Base-by-base conservation (phyloP, 148 eudicot species). In the Arbutus unedo region DNA sequence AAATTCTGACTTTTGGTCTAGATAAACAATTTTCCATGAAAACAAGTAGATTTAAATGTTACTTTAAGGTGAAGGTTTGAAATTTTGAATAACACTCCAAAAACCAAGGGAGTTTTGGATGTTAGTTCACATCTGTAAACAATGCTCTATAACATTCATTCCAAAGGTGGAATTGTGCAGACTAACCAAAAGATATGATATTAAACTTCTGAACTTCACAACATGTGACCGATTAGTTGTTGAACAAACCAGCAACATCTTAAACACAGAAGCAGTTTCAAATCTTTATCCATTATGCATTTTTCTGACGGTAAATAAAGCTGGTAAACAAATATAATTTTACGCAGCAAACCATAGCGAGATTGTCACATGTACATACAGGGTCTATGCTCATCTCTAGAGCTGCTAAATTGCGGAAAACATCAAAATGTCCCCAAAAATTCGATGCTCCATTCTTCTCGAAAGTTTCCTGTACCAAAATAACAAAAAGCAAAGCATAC, bases 341-440 rank as follows among this genome's bases (percentile, higher is more conserved):
- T 10, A 60, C 5, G 2, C 57, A 6, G 41, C 44, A 48, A 64
- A 47, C 15, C 19, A 19, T 31, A 18, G 68, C 41, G 8, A 31
- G 66, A 56, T 62, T 70, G 71, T 44, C 43, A 77, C 3, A 6
- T 67, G 43, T 44, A 86, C 91, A n/a, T 84, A 91, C 92, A 79
- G 82, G 73, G 76, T 86, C 77, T 14, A 55, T 55, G 79, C 88
- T 81, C 85, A 88, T 85, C 85, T 85, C 89, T 74, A 82, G 70
- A 74, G 62, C 68, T 38, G 89, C 89, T 45, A 71, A 74, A 80
- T 93, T 80, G 53, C 49, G 85, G 85, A 90, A 96, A 56, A 76
- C 87, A 82, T 92, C 93, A 88, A 94, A 92, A 77, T 91, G 89
- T 82, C 79, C 88, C 98, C 99, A 96, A 79, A 94, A 96, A 86